Base-by-base conservation (phyloP, 108 stramenopile species). In the Conticribra guillardii region DNA sequence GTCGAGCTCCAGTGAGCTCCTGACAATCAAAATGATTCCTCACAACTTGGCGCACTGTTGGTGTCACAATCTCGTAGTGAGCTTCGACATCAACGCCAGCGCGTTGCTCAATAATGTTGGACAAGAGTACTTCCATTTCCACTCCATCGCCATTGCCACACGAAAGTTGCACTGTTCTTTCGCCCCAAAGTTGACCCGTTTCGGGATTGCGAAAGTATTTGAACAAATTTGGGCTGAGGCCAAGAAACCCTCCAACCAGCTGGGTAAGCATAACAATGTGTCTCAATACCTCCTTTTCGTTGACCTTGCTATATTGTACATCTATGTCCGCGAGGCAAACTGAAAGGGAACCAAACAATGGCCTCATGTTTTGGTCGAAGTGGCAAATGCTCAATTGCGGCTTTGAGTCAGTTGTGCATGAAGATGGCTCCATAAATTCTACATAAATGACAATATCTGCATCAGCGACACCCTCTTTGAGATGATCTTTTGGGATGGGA, bases 21-120 rank as follows among this genome's bases (percentile, higher is more conserved):
- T 92, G 88, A 56, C 91, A 92, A 59, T 87, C 86, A 64, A 92
- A 92, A 28, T 92, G 91, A 64, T 92, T 89, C 17, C 88, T 68
- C 0, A 87, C 88, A 29, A 89, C 85, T 64, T 84, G 83, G 32
- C 69, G 30, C 2, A 92, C 86, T 18, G 86, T 87, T 11, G 91
- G 91, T 23, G 88, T 86, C 14, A 87, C 85, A 45, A 92, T 62
- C 60, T 89, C 83, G 23, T 79, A 79, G 66, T 67, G 67, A 8
- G 44, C 19, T 14, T 67, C 67, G n/a, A 57, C 61, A 19, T 54
- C 69, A 7, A 58, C 44, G 1, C 46, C 8, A 34, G 17, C 53
- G 62, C 45, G 54, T 32, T 67, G 49, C 67, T 76, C 46, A 21
- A 77, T 64, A 15, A 77, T 27, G 28, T 69, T 77, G 24, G 76